A percentile compares a stretch with the other conserved stretches of the same genome.
These are phyloP conservation scores for Fusarium gaditjirri DNA, from an alignment of 2,329 filamentous ascomycete species.

Conservation along the genomic window DNA sequence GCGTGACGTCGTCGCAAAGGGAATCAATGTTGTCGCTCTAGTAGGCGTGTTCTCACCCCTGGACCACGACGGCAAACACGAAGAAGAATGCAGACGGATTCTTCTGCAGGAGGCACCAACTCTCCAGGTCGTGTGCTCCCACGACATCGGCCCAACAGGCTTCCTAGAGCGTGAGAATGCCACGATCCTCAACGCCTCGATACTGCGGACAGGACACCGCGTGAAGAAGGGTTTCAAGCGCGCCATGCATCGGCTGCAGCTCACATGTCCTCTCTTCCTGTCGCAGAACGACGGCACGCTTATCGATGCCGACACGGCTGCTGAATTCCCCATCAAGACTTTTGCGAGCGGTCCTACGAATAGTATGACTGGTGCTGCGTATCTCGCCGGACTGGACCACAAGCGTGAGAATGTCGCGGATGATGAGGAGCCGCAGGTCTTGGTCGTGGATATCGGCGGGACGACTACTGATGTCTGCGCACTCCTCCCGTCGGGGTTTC, in stretches of 20 bases:
- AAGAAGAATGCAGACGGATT: slow-evolving; percentile 52
- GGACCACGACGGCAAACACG: slow-evolving; percentile 54
- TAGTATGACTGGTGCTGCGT: slow-evolving; percentile 64
- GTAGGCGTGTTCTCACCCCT: slow-evolving; percentile 60
- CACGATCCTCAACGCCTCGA: slow-evolving; percentile 64
- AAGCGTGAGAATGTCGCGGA: background rate
- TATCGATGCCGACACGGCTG: slow-evolving; percentile 58
- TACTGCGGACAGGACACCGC: slow-evolving; percentile 58
- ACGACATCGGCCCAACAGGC: slow-evolving; percentile 57
- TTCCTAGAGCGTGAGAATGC: slow-evolving; percentile 63
- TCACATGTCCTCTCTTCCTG: slow-evolving; percentile 58
- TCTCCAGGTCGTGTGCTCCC: slow-evolving; percentile 55
- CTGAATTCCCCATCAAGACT: slow-evolving; percentile 61
- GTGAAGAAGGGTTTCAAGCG: slow-evolving; percentile 60
- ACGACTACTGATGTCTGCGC: slow-evolving; percentile 71
- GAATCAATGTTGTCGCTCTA: slow-evolving; percentile 53
- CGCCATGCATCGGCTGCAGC: slow-evolving; percentile 56
- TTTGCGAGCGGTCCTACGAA: slow-evolving; percentile 66
- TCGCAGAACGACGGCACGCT: slow-evolving; percentile 66
- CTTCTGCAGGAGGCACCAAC: slow-evolving; percentile 50
- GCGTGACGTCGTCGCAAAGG: slow-evolving; percentile 48
- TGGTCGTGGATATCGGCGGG: slow-evolving; percentile 69
- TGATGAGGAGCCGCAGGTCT: slow-evolving; percentile 46
- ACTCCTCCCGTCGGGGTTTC: slow-evolving; percentile 67
- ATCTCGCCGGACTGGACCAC: slow-evolving; percentile 60